phyloP scores from a whole-genome alignment of 1,284 basidiomycete species.

The Rhodotorula sp. region DNA sequence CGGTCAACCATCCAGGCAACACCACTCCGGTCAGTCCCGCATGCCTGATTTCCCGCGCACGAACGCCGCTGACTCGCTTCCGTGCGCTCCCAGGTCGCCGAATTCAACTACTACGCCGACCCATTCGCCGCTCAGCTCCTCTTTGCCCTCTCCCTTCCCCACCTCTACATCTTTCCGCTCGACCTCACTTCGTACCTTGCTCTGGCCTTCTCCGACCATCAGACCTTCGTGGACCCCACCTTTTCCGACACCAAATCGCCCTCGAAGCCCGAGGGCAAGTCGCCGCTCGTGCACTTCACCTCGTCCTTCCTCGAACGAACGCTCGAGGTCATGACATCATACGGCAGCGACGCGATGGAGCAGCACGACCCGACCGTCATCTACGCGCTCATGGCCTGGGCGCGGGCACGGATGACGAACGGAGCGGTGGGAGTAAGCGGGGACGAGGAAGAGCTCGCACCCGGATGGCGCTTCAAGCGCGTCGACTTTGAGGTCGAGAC shows the following conservation, averaged over 20 bases:
- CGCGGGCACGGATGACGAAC: neutral
- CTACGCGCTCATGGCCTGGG: constrained; percentile 71
- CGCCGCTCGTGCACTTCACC: constrained; percentile 61
- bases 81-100: constrained; percentile 56
- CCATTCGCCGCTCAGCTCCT: constrained; percentile 71
- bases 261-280: constrained; percentile 20
- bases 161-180: constrained; percentile 70
- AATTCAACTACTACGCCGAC: constrained; percentile 94
- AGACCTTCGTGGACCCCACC: constrained; percentile 56
- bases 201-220: constrained; percentile 63
- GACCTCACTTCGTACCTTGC: constrained; percentile 79
- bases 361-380: constrained; percentile 78
- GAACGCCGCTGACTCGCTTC: neutral
- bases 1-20: constrained; percentile 89
- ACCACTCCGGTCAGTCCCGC: constrained; percentile 60
- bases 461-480: constrained; percentile 28
- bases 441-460: constrained; percentile 17
- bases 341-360: constrained; percentile 80
- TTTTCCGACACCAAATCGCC: constrained; percentile 42
- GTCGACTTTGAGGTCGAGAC: constrained; percentile 38
- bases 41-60: neutral
- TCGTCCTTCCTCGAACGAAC: constrained; percentile 74
- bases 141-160: constrained; percentile 20
- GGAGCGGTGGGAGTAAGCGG: neutral
- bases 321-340: constrained; percentile 64